Evolutionary conservation across 805 yeast species (phyloP), one percentile per base, ranked within the genome.

Genomic region (Zygosaccharomyces bailii): DNA sequence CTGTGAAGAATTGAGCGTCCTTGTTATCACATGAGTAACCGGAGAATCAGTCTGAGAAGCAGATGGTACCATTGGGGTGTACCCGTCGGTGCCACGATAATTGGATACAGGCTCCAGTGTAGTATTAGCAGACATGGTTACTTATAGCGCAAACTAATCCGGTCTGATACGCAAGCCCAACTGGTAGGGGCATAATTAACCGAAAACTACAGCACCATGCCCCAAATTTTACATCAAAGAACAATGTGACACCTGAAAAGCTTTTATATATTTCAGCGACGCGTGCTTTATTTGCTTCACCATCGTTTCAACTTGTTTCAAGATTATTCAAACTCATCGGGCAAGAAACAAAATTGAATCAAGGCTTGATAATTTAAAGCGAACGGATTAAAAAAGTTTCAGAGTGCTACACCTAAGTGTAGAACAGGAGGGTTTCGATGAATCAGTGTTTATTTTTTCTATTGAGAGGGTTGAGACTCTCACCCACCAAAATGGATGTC

Each of bases 81-180:
- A 37, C 2, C 40, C 40, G 25, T 25, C 33, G 11, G 40, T 24
- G 5, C 40, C 40, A 11, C 25, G 17, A 37, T 37, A 37, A 16
- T 37, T 24, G 23, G 40, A 37, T 25, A 37, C 40, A 2, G 32
- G 21, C 13, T 37, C 40, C 23, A 37, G 30, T 37, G 40, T 37
- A 7, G 40, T 37, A 24, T 19, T 37, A 24, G 20, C 40, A 11
- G 40, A 2, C 40, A 37, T 37, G 13, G 10, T 37, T 5, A n/a
- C 31, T 10, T 27, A 16, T 11, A 27, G 31, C 11, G 31, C 31
- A n/a, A 5, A n/a, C 6, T 13, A 16, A 16, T 27, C 14, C 31
- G 4, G 31, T 27, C 31, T 7, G 11, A 27, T n/a, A n/a, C 31
- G 3, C 31, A 7, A 27, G 4, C 8, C 31, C 6, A 27, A 7